phyloP scores from a whole-genome alignment of 139 green algal genomes.

The Volvox africanus region DNA sequence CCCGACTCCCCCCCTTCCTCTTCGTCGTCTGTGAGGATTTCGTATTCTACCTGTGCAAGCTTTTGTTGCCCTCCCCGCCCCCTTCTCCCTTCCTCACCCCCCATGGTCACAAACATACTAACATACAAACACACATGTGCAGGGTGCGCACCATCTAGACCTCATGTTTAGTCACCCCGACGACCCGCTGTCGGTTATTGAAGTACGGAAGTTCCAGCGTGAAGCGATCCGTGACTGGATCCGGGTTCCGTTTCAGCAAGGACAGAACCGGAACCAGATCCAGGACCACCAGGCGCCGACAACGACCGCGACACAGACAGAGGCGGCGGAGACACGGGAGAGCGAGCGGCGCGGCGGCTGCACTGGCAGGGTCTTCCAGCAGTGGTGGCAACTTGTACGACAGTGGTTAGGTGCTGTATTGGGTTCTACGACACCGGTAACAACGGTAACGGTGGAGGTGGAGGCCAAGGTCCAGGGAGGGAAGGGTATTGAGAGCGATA shows the following conservation, averaged over 20 bases:
- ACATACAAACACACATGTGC: not conserved
- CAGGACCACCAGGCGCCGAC: too few species aligned
- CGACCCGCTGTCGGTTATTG: conserved; percentile 69
- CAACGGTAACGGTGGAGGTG: not conserved
- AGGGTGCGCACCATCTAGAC: conserved; percentile 79
- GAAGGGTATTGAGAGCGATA: not conserved
- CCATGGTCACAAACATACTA: too few species aligned
- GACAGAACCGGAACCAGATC: not conserved
- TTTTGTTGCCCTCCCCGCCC: too few species aligned
- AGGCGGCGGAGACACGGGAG: not conserved
- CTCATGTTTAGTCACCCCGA: conserved; percentile 71
- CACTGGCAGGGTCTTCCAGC: not conserved
- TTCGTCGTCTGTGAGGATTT: too few species aligned
- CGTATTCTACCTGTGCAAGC: too few species aligned
- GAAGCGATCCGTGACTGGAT: conserved; percentile 62
- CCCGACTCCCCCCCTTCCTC: too few species aligned
- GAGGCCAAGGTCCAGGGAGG: not conserved
- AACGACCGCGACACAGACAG: not conserved
- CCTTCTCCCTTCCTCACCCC: not conserved
- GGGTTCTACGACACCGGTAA: not conserved
- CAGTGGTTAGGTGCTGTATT: not conserved
- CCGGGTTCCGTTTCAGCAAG: not conserved
- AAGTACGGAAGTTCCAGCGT: conserved; percentile 57
- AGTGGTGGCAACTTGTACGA: not conserved
- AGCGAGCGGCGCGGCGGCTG: not conserved